Evolutionary conservation across 768 basidiomycete species (phyloP).

Genomic region (Tulasnella sp.): DNA sequence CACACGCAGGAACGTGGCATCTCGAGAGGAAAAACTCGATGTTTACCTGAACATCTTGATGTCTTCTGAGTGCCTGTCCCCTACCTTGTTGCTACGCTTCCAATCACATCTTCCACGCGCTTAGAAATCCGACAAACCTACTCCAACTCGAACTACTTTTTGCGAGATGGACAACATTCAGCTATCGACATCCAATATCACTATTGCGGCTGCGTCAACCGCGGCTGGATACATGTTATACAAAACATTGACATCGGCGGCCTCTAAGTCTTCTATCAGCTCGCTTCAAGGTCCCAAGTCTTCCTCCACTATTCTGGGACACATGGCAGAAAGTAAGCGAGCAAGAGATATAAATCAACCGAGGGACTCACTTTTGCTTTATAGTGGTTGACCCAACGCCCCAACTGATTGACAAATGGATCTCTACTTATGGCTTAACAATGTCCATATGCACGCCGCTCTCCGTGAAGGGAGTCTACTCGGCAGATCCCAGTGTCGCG

Average conservation of each 20-base stretch:
- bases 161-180: too few species aligned
- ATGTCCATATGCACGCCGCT: not conserved
- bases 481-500: not conserved
- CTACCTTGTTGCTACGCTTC: too few species aligned
- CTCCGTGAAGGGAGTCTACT: not conserved
- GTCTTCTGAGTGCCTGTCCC: too few species aligned
- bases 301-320: not conserved
- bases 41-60: too few species aligned
- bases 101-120: too few species aligned
- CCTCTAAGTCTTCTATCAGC: not conserved
- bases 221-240: not conserved
- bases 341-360: too few species aligned
- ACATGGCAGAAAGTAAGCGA: not conserved
- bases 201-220: not conserved
- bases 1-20: too few species aligned
- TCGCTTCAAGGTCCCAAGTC: not conserved
- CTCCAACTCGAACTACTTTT: too few species aligned
- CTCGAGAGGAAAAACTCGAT: too few species aligned
- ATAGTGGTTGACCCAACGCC: not conserved
- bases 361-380: too few species aligned
- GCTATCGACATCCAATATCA: not conserved
- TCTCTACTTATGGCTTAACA: not conserved
- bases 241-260: not conserved
- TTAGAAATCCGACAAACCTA: too few species aligned
- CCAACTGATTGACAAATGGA: conserved; percentile 1